Evolutionary conservation across 2,329 filamentous ascomycete genomes (phyloP).

Genomic region (Alternaria burnsii): DNA sequence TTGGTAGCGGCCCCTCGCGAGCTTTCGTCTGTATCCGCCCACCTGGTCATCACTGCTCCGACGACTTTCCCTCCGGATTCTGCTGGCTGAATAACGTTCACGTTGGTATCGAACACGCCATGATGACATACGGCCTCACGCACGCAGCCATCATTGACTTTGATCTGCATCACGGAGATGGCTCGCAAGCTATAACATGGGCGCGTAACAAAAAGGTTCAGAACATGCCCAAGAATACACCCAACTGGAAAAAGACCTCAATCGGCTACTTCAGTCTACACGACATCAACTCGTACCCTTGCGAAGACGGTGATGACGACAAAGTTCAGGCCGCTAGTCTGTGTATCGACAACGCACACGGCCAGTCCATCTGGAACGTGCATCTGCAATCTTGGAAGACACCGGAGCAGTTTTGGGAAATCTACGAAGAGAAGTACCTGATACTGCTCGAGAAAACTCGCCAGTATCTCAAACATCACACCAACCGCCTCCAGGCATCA

Average conservation of each 20-base stretch:
- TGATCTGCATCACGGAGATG: conserved; percentile 59
- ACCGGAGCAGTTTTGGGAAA: conserved; percentile 83
- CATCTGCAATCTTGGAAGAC: conserved; percentile 89
- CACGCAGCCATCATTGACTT: conserved; percentile 77
- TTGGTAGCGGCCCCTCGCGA: conserved; percentile 67
- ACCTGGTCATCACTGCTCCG: conserved; percentile 94
- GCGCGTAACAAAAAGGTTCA: conserved; percentile 79
- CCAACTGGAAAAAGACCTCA: conserved; percentile 79
- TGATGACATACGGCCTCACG: conserved; percentile 83
- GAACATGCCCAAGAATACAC: conserved; percentile 72
- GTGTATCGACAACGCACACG: conserved; percentile 92
- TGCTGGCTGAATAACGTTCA: conserved; percentile 99
- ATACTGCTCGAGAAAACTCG: conserved; percentile 83
- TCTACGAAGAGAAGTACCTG: conserved; percentile 83
- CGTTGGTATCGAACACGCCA: conserved; percentile 91
- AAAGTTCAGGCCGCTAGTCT: conserved; percentile 94
- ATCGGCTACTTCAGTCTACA: conserved; percentile 98
- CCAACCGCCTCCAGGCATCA: conserved; percentile 67
- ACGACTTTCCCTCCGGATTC: conserved; percentile 89
- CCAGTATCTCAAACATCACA: conserved; percentile 76
- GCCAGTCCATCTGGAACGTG: conserved; percentile 95
- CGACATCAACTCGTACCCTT: conserved; percentile 98
- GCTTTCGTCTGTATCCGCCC: conserved; percentile 94
- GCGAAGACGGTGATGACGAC: conserved; percentile 89
- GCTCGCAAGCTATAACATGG: conserved; percentile 96